Conservation (phyloP, 164 flowering plant genomes). For the Kingdonia uniflora region DNA sequence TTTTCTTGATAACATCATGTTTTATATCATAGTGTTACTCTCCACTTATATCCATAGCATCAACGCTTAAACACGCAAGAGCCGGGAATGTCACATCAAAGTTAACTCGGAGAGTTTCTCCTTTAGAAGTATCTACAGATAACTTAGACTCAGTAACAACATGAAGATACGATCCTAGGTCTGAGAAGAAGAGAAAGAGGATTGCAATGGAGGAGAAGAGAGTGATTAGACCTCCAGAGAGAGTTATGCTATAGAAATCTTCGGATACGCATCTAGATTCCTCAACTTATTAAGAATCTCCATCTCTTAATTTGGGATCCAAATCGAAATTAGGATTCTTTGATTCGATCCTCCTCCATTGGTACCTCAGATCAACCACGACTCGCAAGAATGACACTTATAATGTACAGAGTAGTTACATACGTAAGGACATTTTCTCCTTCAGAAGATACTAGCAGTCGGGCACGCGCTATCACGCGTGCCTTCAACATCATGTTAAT, state of each 20-base stretch:
- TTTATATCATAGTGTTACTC: slow-evolving; percentile 70
- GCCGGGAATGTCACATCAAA: slow-evolving; percentile 74
- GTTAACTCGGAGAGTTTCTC: slow-evolving; percentile 24
- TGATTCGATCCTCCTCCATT: too few relatives aligned
- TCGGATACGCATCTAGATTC: slow-evolving; percentile 65
- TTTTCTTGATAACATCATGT: slow-evolving; percentile 74
- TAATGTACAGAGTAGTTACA: too few relatives aligned
- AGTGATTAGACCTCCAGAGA: slow-evolving; percentile 71
- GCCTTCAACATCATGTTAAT: too few relatives aligned
- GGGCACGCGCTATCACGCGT: too few relatives aligned
- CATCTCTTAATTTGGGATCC: too few relatives aligned
- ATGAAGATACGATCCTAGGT: slow-evolving; percentile 31
- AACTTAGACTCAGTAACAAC: slow-evolving; percentile 22
- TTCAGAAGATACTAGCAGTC: too few relatives aligned
- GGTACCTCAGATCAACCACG: too few relatives aligned
- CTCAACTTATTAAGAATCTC: slow-evolving; percentile 34
- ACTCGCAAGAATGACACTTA: too few relatives aligned
- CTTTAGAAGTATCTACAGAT: slow-evolving; percentile 25
- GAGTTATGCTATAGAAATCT: slow-evolving; percentile 69
- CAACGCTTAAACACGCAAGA: slow-evolving; percentile 64
- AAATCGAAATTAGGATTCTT: too few relatives aligned
- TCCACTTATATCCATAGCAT: slow-evolving; percentile 80
- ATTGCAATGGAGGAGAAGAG: slow-evolving; percentile 45
- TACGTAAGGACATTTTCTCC: too few relatives aligned
- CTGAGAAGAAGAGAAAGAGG: slow-evolving; percentile 61